These are phyloP conservation scores for Mentha longifolia DNA, from an alignment of 257 asterid genomes.

Conservation along the genomic window DNA sequence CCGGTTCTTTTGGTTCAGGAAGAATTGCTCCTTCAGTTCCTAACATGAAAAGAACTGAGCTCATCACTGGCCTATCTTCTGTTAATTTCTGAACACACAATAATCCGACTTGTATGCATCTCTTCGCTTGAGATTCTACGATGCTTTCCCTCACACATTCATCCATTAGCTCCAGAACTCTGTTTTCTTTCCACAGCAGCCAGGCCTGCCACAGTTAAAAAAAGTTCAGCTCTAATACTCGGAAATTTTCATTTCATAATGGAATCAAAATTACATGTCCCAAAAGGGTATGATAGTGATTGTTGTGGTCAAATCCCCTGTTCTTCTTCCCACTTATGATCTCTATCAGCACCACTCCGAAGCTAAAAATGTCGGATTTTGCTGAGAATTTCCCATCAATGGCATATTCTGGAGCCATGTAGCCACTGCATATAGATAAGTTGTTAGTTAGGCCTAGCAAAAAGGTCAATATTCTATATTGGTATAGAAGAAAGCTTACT, in stretches of 20 bases:
- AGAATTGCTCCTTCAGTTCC: slow-evolving; percentile 38
- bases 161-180: slow-evolving; percentile 41
- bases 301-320: too few species aligned
- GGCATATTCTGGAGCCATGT: slow-evolving; percentile 59
- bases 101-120: slow-evolving; percentile 51
- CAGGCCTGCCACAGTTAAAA: slow-evolving; percentile 40
- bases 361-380: slow-evolving; percentile 49
- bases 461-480: too few species aligned
- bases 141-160: slow-evolving; percentile 21
- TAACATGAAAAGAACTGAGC: slow-evolving; percentile 47
- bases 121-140: slow-evolving; percentile 44
- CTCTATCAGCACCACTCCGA: slow-evolving; percentile 55
- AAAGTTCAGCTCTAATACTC: background rate
- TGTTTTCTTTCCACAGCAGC: slow-evolving; percentile 43
- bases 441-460: too few species aligned
- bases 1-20: slow-evolving; percentile 51
- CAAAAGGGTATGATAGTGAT: too few species aligned
- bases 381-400: slow-evolving; percentile 52
- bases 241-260: too few species aligned
- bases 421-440: slow-evolving; percentile 42
- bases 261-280: too few species aligned
- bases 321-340: slow-evolving; percentile 23
- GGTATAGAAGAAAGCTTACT: background rate
- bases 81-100: slow-evolving; percentile 45
- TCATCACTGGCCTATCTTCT: slow-evolving; percentile 47